These are phyloP conservation scores for Tetracladium marchalianum DNA, from an alignment of 495 filamentous ascomycete species.

Conservation along the genomic window DNA sequence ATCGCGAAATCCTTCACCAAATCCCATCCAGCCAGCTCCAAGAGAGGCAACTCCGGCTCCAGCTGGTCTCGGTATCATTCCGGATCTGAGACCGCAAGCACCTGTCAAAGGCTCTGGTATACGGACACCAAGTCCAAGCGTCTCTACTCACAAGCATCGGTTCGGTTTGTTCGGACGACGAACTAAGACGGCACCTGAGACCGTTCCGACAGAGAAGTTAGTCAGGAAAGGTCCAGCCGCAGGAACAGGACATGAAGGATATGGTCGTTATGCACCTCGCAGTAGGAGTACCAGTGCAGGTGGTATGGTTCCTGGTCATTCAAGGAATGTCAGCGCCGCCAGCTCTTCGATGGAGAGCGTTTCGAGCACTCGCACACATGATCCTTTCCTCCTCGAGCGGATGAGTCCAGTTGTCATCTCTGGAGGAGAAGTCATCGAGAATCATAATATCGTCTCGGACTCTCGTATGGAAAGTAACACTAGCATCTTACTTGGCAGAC, in stretches of 20 bases:
- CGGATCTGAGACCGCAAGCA: slow-evolving; percentile 12
- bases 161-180: slow-evolving; percentile 74
- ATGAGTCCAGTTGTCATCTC: slow-evolving; percentile 82
- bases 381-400: slow-evolving; percentile 55
- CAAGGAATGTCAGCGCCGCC: slow-evolving; percentile 30
- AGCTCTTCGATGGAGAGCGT: slow-evolving; percentile 38
- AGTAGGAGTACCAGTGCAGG: slow-evolving; percentile 49
- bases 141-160: slow-evolving; percentile 32
- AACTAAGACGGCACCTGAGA: slow-evolving; percentile 52
- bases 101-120: slow-evolving; percentile 12
- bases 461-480: slow-evolving; percentile 53
- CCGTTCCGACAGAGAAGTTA: slow-evolving; percentile 37
- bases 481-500: slow-evolving; percentile 36
- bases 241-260: slow-evolving; percentile 94
- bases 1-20: slow-evolving; percentile 21
- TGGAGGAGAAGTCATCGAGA: slow-evolving; percentile 56
- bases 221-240: slow-evolving; percentile 75
- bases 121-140: slow-evolving; percentile 39
- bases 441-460: slow-evolving; percentile 42
- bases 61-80: slow-evolving; percentile 21
- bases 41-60: slow-evolving; percentile 32
- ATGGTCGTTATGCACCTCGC: slow-evolving; percentile 59
- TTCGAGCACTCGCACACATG: slow-evolving; percentile 29
- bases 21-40: slow-evolving; percentile 25
- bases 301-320: slow-evolving; percentile 28